These are phyloP conservation scores for Yamadazyma scolyti DNA, from an alignment of 805 yeast species.

Conservation along the genomic window DNA sequence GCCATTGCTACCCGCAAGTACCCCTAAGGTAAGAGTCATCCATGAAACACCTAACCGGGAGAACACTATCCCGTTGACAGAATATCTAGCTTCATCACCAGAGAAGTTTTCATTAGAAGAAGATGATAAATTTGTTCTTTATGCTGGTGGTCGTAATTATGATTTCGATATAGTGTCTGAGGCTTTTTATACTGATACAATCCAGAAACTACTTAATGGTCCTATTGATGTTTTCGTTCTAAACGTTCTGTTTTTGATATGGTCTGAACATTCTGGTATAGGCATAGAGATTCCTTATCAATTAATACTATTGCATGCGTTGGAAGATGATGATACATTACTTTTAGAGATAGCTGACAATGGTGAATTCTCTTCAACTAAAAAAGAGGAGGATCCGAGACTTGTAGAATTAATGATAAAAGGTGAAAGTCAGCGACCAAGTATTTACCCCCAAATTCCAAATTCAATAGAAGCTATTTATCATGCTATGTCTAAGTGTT, in stretches of 20 bases:
- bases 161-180: constrained; percentile 13
- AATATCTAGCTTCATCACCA: constrained; percentile 36
- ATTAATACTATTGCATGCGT: constrained; percentile 29
- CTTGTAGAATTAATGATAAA: too few relatives aligned
- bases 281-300: constrained; percentile 37
- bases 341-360: constrained; percentile 29
- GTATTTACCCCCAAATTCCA: constrained; percentile 5
- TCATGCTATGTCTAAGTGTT: constrained; percentile 33
- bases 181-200: constrained; percentile 3
- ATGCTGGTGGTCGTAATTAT: constrained; percentile 30
- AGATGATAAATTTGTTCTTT: constrained; percentile 39
- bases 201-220: not conserved
- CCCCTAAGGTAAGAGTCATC: constrained; percentile 3
- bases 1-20: too few relatives aligned
- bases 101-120: constrained; percentile 29
- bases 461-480: constrained; percentile 14
- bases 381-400: not conserved
- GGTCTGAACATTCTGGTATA: constrained; percentile 16
- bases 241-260: constrained; percentile 30
- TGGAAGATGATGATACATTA: constrained; percentile 16
- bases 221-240: constrained; percentile 25
- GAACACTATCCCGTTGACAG: constrained; percentile 32
- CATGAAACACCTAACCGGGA: constrained; percentile 34
- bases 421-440: not conserved
- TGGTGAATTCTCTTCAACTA: constrained; percentile 10